Evolutionary conservation across 176 grass and related monocot genomes (phyloP), one percentile per base, ranked within the genome.

Genomic region (Phyllostachys edulis): DNA sequence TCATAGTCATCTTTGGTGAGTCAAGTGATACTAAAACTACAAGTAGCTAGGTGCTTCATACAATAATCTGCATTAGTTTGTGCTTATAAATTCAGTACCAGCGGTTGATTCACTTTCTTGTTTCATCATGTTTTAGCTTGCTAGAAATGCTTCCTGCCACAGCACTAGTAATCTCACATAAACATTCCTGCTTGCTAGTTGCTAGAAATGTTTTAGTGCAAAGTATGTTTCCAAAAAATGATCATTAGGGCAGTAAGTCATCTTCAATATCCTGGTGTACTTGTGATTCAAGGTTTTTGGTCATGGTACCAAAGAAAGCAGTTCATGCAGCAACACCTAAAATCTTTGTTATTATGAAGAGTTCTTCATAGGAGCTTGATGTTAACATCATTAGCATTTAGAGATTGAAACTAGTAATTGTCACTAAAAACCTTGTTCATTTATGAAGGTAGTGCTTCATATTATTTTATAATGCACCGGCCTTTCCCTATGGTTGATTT

Each of bases 141-240:
- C 79, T 18, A 29, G 15, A 69, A 61, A 76, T 87, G 72, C 39
- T 70, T 69, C 10, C 8, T 63, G 49, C 56, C 39, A 72, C 9
- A 78, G 36, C 45, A 37, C 2, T 26, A 59, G 13, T 21, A 12
- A 9, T 27, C 16, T 59, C 38, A 17, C 9, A 57, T 10, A 81
- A 26, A 41, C 14, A 57, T 81, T 69, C 49, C 21, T 42, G 34
- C 37, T 81, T 45, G 44, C 37, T 38, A 38, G 37, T 38, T 38
- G 37, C 44, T 45, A 45, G 10, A 45, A 45, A 45, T 12, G 44
- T 12, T 45, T 45, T 45, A 45, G 44, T 45, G 9, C 21, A 21
- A n/a, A 16, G 59, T 73, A 49, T 82, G 54, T 63, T 82, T 44
- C 10, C 9, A 29, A 14, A 81, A 55, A 67, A n/a, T 36, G 3